These are phyloP conservation scores for Trypanosoma scelopori DNA, from an alignment of 208 protist genomes.

Conservation along the genomic window DNA sequence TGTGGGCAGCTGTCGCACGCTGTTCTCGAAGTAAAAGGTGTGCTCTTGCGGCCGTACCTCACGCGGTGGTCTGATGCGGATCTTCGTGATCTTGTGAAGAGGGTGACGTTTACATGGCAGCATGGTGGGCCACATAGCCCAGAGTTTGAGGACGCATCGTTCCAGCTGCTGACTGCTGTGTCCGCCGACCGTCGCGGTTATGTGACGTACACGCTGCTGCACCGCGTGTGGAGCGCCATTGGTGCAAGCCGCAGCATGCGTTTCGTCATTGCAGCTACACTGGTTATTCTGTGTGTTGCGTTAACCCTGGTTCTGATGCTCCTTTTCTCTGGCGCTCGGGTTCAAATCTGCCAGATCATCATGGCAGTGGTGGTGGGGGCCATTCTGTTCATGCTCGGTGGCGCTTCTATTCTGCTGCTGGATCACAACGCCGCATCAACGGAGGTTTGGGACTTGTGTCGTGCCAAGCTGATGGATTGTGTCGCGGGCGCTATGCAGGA, in stretches of 20 bases:
- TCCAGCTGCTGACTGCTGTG: conserved; percentile 49
- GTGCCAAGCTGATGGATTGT: conserved; percentile 34
- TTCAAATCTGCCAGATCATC: conserved; percentile 27
- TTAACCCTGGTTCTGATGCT: no score
- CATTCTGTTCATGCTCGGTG: conserved; percentile 27
- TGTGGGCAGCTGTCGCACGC: conserved; percentile 39
- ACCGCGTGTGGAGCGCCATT: conserved; percentile 45
- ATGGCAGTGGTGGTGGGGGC: conserved; percentile 38
- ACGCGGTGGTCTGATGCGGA: conserved; percentile 48
- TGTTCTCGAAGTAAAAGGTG: conserved; percentile 42
- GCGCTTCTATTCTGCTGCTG: conserved; percentile 35
- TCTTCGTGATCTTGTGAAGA: conserved; percentile 33
- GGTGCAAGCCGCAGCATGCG: conserved; percentile 20
- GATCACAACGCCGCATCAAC: conserved; percentile 70
- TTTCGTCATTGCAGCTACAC: background rate
- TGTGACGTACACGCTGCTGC: conserved; percentile 46
- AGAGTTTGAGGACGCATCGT: conserved; percentile 51
- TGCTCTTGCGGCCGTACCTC: conserved; percentile 45
- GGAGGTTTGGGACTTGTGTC: conserved; percentile 45
- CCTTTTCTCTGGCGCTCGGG: conserved; percentile 28
- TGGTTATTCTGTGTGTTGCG: no score
- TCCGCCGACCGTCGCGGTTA: conserved; percentile 38
- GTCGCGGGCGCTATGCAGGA: conserved; percentile 38
- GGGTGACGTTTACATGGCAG: conserved; percentile 49
- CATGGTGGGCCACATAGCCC: conserved; percentile 36